Evolutionary conservation across 208 protist genomes (phyloP), one percentile per base, ranked within the genome.

Genomic region (Acanthamoeba polyphaga): DNA sequence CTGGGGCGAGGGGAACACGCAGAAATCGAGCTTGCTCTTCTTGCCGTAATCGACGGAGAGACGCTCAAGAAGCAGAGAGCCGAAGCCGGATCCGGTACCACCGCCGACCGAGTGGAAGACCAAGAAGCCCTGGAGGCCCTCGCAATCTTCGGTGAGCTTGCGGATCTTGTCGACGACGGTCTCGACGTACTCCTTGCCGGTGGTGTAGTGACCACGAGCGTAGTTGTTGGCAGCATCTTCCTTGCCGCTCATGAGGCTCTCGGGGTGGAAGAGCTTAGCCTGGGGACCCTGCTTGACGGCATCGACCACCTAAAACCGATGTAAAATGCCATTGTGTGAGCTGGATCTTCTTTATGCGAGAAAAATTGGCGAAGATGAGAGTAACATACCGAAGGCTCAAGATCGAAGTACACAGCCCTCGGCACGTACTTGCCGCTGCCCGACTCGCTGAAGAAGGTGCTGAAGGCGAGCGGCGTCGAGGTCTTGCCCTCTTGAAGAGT

Each of bases 171-270:
- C 99, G 60, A 82, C 74, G 3, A 82, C 74, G 32, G 98, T 96
- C 95, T 99, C 99, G 46, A 99, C 96, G 92, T 99, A 98, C 97
- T 99, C 99, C 97, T 99, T 99, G 95, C 99, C 99, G 66, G 99
- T 97, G 68, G 99, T 99, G 98, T 99, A 99, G 97, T 99, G 99
- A 95, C 99, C 99, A 95, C 99, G 97, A 66, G 99, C 99, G 97
- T 99, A 99, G 98, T 99, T 99, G 98, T 99, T 99, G 95, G 99
- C 99, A 80, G 99, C 99, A 96, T 99, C 99, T 97, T 99, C 99
- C 97, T 97, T 97, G 72, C 99, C 99, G 89, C 97, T 98, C 96
- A 99, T 99, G 68, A 99, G 96, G 96, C 99, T 98, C 96, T 99
- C 98, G 49, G 99, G 99, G 98, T 99, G 99, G 98, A 99, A 99